Evolutionary conservation across 805 yeast genomes (phyloP).

Genomic region (Kodamaea kakaduensis): DNA sequence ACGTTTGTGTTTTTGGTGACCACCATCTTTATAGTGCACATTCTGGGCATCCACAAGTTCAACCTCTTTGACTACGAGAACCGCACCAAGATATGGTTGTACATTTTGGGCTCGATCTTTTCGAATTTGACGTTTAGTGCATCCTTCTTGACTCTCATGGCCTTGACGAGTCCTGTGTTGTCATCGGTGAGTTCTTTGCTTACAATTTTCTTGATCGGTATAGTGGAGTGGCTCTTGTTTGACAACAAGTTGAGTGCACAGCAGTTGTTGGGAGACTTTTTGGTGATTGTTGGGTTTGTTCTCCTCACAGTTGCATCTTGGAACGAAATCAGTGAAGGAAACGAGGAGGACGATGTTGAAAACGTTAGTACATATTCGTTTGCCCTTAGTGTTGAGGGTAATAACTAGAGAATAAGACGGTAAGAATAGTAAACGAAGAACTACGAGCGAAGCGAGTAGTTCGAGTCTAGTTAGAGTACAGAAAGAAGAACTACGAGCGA

Average conservation of each 20-base stretch:
- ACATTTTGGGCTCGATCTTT: constrained; percentile 49
- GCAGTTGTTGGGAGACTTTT: constrained; percentile 64
- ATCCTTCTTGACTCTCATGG: constrained; percentile 70
- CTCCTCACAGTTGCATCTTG: constrained; percentile 63
- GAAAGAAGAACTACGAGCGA: too few species aligned
- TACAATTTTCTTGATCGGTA: constrained; percentile 75
- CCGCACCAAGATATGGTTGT: constrained; percentile 37
- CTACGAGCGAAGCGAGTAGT: too few species aligned
- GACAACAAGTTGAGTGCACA: constrained; percentile 50
- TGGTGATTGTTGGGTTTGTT: constrained; percentile 67
- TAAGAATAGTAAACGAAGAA: background rate
- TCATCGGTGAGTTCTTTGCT: constrained; percentile 66
- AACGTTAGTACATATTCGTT: constrained; percentile 39
- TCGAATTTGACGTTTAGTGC: constrained; percentile 69
- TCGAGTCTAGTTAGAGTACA: too few species aligned
- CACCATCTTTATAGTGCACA: constrained; percentile 45
- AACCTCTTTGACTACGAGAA: constrained; percentile 47
- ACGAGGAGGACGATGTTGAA: constrained; percentile 43
- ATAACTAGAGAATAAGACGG: constrained; percentile 1
- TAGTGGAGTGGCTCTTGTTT: constrained; percentile 68
- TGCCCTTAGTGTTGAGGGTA: constrained; percentile 29
- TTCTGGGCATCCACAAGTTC: constrained; percentile 56
- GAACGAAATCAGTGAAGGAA: constrained; percentile 55
- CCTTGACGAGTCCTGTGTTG: constrained; percentile 80
- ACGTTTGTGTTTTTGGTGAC: constrained; percentile 51